phyloP scores from a whole-genome alignment of 805 yeast genomes.

The Zygotorulaspora sp. region DNA sequence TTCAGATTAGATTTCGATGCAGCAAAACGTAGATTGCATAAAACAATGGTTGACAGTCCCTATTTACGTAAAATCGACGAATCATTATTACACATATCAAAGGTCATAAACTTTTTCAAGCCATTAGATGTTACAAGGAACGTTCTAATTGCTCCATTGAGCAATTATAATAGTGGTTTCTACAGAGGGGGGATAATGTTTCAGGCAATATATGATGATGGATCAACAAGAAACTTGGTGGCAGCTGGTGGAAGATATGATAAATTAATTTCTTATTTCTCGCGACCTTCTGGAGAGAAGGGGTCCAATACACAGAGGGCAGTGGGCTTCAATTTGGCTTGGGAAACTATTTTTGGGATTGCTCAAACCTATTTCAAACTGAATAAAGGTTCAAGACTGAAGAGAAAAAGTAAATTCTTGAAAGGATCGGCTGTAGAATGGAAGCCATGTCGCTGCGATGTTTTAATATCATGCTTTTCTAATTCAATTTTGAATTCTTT shows the following conservation, averaged over 20 bases:
- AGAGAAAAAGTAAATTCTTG: conserved; percentile 35
- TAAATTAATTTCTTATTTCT: conserved; percentile 57
- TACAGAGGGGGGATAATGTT: conserved; percentile 84
- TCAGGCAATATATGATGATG: conserved; percentile 69
- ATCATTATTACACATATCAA: conserved; percentile 55
- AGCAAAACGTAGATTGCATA: conserved; percentile 58
- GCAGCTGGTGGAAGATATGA: conserved; percentile 97
- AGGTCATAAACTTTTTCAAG: conserved; percentile 51
- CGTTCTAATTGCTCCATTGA: conserved; percentile 70
- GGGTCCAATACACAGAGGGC: conserved; percentile 45
- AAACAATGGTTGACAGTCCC: conserved; percentile 71
- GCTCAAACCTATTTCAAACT: conserved; percentile 46
- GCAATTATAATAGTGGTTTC: conserved; percentile 76
- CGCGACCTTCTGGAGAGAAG: conserved; percentile 48
- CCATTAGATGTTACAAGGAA: conserved; percentile 56
- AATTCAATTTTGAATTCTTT: conserved; percentile 50
- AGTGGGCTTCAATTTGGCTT: conserved; percentile 83
- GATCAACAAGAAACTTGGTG: conserved; percentile 45
- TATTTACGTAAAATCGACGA: conserved; percentile 55
- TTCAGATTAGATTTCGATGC: conserved; percentile 65
- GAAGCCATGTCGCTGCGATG: conserved; percentile 70
- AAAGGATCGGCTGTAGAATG: conserved; percentile 41
- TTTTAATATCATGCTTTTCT: conserved; percentile 67
- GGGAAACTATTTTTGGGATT: conserved; percentile 56
- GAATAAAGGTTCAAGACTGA: conserved; percentile 30